Base-by-base conservation (phyloP, 2,329 filamentous ascomycete genomes). In the Didymella pomorum region DNA sequence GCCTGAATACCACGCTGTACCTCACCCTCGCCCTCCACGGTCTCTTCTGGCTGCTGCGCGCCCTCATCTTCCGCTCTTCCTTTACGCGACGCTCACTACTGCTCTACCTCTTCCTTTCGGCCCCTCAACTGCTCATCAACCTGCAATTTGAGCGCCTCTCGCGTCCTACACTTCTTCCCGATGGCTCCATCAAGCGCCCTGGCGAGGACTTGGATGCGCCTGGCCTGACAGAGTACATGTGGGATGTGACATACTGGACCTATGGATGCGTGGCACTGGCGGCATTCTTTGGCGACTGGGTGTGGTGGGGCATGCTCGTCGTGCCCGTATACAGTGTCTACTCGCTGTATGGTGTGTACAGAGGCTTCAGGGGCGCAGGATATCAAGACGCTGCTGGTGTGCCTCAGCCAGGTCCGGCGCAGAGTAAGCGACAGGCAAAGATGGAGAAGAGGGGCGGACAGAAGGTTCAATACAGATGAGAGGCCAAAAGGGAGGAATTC, bases 221-320 rank as follows among this genome's bases (percentile, higher is more conserved):
- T 31, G 95, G 95, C 4, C 80, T 99, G 81, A 98, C 94, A 11
- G 95, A 97, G 79, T 98, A 96, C 82, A 92, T 98, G 90, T 99
- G 96, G 85, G 95, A 99, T 79, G 86, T 97, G 48, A 82, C 97
- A 52, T 98, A 97, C 86, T 92, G 96, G 80, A 97, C 93, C 0
- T 97, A 93, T 89, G 88, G 86, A 11, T 90, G 88, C 52, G 81
- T 92, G 39, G 78, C 89, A 9, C 77, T 89, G n/a, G 93, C 89
- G 14, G 84, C 89, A 16, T 63, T 96, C 26, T 85, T 94, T 46
- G 95, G 95, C 4, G 93, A 97, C 75, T 89, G 89, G 80, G 91
- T 82, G 3, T 91, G 89, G 89, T 86, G 86, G 82, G 64, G 87
- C 33, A 90, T 84, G 75, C 52, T 65, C 4, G 72, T 79, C 0